These are phyloP conservation scores for Stygiomarasmius scandens DNA, from an alignment of 1,284 basidiomycete genomes.

Conservation along the genomic window DNA sequence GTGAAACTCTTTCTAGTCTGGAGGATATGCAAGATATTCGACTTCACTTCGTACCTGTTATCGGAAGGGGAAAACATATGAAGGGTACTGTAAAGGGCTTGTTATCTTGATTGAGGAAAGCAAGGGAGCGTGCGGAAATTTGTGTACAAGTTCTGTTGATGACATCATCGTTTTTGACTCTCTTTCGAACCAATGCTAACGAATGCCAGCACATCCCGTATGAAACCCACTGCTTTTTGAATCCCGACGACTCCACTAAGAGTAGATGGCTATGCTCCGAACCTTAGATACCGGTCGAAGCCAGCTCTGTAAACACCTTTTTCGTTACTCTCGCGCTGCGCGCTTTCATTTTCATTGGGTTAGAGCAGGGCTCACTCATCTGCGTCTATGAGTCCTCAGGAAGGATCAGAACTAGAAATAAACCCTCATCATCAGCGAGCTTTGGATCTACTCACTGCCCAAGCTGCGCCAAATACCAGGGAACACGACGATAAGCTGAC, in stretches of 20 bases:
- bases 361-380: constrained; percentile 15
- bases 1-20: not conserved
- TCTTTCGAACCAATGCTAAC: too few relatives aligned
- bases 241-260: too few relatives aligned
- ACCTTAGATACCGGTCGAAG: too few relatives aligned
- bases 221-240: too few relatives aligned
- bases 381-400: constrained; percentile 7
- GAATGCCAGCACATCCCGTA: too few relatives aligned
- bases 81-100: not conserved
- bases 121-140: too few relatives aligned
- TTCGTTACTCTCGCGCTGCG: constrained; percentile 6
- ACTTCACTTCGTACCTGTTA: not conserved
- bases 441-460: constrained; percentile 1
- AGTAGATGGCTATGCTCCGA: too few relatives aligned
- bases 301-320: too few relatives aligned
- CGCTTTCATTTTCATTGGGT: constrained; percentile 5
- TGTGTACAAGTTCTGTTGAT: too few relatives aligned
- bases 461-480: not conserved
- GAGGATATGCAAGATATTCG: not conserved
- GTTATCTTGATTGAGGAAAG: too few relatives aligned
- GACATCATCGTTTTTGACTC: too few relatives aligned
- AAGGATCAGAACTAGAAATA: not conserved
- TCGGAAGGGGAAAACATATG: not conserved
- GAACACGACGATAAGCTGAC: not conserved
- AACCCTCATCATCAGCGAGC: constrained; percentile 11